Evolutionary conservation across 2,329 filamentous ascomycete species (phyloP), one percentile per base, ranked within the genome.

Genomic region (Epichloe uncinata): DNA sequence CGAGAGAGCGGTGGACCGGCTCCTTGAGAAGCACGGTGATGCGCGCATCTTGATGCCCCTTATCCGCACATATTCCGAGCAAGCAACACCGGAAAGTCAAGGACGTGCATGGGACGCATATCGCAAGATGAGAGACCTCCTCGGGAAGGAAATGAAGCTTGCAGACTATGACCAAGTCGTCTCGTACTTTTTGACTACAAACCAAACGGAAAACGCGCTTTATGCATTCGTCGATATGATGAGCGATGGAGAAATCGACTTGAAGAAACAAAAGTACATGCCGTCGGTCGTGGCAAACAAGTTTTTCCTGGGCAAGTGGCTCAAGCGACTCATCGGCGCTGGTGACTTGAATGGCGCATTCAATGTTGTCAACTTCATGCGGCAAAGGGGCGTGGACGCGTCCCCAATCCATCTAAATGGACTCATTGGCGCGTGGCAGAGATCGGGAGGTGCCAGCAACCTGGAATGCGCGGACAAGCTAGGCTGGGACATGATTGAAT

Each of bases 211-310:
- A 52, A 74, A 82, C 52, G 87, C 86, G 1, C 73, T 91, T 49
- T 78, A 80, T 48, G 79, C 87, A 0, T 95, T 95, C 64, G 86
- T 84, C 57, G 87, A 95, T 63, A 94, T 95, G 88, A 89, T 95
- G 81, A 78, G 80, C 51, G 76, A 78, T 4, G 75, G 76, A 5
- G 62, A 70, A 42, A 64, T 79, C 49, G 70, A 78, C 50, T 59
- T 78, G 45, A 68, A 67, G 47, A 69, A 68, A 51, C 62, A 65
- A 51, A 65, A 66, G 47, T 58, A 63, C 16, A 65, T 79, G 50
- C 76, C 77, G 1, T 68, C 69, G 1, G 66, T 70, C 8, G 65
- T 80, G 38, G 71, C 69, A 46, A 93, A 94, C 64, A 82, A 84
- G 54, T 91, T 88, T 66, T 87, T 95, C 65, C 85, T 89, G 56